A percentile compares a stretch with the other conserved stretches of the same genome.
phyloP scores from a whole-genome alignment of 2,329 filamentous ascomycete genomes.

The Claviceps pusilla region DNA sequence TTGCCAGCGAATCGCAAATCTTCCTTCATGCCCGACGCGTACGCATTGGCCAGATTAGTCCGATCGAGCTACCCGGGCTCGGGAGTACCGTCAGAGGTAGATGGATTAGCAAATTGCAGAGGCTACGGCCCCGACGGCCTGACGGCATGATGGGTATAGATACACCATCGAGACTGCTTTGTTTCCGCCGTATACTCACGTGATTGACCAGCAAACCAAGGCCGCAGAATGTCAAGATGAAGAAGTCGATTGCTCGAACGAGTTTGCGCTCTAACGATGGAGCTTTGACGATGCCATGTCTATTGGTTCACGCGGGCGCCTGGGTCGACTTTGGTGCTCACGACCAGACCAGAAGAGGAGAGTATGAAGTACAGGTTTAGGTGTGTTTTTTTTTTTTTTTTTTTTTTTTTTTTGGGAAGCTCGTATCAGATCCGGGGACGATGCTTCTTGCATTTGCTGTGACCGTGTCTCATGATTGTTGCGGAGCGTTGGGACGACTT shows the following conservation, averaged over 20 bases:
- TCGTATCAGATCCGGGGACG: no score
- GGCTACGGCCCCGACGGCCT: no score
- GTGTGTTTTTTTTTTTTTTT: no score
- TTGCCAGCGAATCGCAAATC: constrained; percentile 31
- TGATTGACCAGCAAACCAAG: constrained; percentile 4
- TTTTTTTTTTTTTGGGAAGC: no score
- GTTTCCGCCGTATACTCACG: background rate
- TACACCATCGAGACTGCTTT: background rate
- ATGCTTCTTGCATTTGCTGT: no score
- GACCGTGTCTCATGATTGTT: no score
- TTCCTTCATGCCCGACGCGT: constrained; percentile 31
- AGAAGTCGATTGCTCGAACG: constrained; percentile 41
- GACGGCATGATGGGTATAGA: background rate
- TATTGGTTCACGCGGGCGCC: constrained; percentile 15
- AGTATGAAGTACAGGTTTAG: no score
- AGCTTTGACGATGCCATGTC: constrained; percentile 6
- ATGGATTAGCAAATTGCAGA: background rate
- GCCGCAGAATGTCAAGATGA: constrained; percentile 6
- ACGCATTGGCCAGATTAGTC: constrained; percentile 24
- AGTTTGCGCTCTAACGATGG: constrained; percentile 27
- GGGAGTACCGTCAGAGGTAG: no score
- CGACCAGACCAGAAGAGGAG: no score
- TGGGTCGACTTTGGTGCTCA: no score
- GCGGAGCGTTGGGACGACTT: no score
- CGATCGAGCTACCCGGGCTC: constrained; percentile 14